Evolutionary conservation across 129 eudicot species (phyloP).

Genomic region (Calendula officinalis): DNA sequence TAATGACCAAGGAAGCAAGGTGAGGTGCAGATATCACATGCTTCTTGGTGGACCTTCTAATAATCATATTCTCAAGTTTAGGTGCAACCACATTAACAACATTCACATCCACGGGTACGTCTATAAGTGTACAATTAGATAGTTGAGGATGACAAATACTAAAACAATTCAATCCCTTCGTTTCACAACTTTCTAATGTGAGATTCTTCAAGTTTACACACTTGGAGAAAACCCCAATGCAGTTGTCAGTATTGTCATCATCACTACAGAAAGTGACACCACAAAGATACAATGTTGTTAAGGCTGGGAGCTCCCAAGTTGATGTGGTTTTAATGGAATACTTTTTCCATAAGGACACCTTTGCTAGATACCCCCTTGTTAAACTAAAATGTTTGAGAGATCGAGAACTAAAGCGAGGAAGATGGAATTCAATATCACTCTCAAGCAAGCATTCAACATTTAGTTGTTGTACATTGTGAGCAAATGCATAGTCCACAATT

Average conservation of each 20-base stretch:
- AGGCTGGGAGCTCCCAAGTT: slow-evolving; percentile 14
- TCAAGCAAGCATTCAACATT: too few species aligned
- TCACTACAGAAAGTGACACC: neutral
- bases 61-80: slow-evolving; percentile 11
- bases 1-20: neutral
- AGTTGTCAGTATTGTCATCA: neutral
- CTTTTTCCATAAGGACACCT: too few species aligned
- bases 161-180: neutral
- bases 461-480: slow-evolving; percentile 18
- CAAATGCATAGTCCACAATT: neutral
- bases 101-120: neutral
- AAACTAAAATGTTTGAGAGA: neutral
- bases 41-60: neutral
- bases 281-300: slow-evolving; percentile 14
- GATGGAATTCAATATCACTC: neutral
- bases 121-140: neutral
- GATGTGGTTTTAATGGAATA: neutral
- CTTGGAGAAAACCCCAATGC: neutral
- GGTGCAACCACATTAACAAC: neutral
- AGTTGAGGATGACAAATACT: slow-evolving; percentile 8
- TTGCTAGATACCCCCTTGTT: too few species aligned
- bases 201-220: slow-evolving; percentile 4
- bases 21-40: slow-evolving; percentile 5
- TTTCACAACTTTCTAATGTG: neutral
- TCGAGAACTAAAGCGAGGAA: slow-evolving; percentile 1